phyloP scores from a whole-genome alignment of 352 stramenopile genomes.

The Pythium grandisporangium region DNA sequence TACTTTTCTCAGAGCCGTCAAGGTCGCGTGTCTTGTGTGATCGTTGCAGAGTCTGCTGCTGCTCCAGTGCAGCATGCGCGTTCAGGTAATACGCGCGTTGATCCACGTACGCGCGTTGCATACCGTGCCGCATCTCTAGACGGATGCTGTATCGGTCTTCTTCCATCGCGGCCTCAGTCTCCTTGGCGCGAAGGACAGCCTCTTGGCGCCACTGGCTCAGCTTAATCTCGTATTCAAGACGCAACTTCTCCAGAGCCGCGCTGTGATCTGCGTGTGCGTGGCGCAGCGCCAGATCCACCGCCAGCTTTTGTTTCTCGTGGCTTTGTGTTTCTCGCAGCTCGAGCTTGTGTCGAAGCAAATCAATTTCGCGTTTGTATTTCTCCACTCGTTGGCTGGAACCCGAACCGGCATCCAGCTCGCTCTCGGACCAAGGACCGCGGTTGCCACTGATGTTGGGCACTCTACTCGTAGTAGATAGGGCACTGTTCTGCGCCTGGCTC shows the following conservation, averaged over 20 bases:
- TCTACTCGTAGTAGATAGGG: too few relatives aligned
- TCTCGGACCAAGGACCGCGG: neutral
- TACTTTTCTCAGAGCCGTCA: neutral
- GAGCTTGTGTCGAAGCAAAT: constrained; percentile 46
- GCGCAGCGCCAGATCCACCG: constrained; percentile 35
- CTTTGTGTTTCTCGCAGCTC: constrained; percentile 39
- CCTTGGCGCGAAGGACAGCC: constrained; percentile 40
- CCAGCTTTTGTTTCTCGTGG: constrained; percentile 38
- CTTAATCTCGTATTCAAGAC: constrained; percentile 33
- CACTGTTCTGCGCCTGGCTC: constrained; percentile 43
- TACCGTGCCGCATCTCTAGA: constrained; percentile 47
- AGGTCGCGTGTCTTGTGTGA: neutral
- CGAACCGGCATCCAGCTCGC: constrained; percentile 7
- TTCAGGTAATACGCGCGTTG: constrained; percentile 43
- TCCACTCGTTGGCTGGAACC: constrained; percentile 36
- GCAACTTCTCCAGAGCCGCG: constrained; percentile 33
- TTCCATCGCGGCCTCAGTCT: constrained; percentile 40
- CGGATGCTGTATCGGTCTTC: constrained; percentile 59
- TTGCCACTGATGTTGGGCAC: neutral
- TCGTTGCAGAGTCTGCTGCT: neutral
- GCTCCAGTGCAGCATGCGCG: constrained; percentile 15
- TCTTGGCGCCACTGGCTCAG: constrained; percentile 45
- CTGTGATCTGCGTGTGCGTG: constrained; percentile 35
- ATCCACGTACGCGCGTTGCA: constrained; percentile 53
- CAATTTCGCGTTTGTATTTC: constrained; percentile 57